Conservation (phyloP, 2,329 filamentous ascomycete species). For the Cercospora berteroae region DNA sequence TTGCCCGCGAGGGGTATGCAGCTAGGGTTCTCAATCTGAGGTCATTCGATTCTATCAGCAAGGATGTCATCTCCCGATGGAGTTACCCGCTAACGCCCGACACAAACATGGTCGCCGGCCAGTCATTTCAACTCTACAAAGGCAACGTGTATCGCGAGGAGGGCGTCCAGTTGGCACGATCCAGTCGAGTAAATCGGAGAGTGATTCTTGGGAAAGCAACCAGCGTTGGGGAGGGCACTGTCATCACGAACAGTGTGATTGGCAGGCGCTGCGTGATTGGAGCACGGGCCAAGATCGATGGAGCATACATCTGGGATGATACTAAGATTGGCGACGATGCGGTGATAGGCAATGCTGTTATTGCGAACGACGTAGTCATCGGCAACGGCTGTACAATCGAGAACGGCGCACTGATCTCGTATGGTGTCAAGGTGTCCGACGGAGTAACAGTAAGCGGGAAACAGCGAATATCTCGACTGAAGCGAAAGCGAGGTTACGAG, state of each 20-base stretch:
- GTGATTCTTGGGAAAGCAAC: conserved; percentile 76
- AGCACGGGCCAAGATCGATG: conserved; percentile 72
- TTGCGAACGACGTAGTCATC: conserved; percentile 70
- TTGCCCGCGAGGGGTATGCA: conserved; percentile 78
- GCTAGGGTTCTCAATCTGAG: conserved; percentile 82
- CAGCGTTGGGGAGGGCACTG: conserved; percentile 68
- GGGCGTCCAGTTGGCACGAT: conserved; percentile 69
- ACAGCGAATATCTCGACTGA: conserved; percentile 48
- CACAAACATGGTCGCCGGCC: conserved; percentile 75
- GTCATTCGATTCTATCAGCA: conserved; percentile 84
- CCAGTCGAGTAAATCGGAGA: conserved; percentile 65
- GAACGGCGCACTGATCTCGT: conserved; percentile 75
- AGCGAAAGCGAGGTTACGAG: conserved; percentile 47
- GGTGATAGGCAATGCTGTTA: conserved; percentile 67
- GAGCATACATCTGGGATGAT: conserved; percentile 87
- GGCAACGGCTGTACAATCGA: conserved; percentile 69
- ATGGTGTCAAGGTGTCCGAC: conserved; percentile 69
- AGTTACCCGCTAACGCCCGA: conserved; percentile 87
- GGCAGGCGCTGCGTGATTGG: conserved; percentile 85
- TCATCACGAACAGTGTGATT: conserved; percentile 72
- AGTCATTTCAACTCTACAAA: conserved; percentile 70
- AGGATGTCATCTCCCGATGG: conserved; percentile 83
- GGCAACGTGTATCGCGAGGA: conserved; percentile 76
- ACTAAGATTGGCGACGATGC: conserved; percentile 72
- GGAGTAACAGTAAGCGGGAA: conserved; percentile 49